Conservation (phyloP, 495 filamentous ascomycete genomes). For the Viridothelium virens region DNA sequence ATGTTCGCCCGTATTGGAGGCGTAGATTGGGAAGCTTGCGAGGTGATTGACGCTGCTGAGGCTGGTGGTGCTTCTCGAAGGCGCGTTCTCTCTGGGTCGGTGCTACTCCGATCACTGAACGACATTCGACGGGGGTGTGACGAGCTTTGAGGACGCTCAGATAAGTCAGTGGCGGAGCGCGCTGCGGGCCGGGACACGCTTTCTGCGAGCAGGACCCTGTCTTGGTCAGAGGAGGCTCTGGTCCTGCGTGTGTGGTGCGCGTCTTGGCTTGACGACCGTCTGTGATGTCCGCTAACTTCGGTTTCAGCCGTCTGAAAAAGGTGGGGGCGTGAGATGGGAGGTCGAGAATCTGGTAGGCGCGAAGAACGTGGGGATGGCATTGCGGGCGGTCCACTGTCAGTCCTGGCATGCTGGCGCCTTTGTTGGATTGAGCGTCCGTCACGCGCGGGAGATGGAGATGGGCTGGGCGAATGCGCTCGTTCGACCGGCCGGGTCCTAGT, state of each 20-base stretch:
- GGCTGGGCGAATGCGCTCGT: conserved; percentile 10
- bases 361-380: conserved; percentile 23
- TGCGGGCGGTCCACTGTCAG: conserved; percentile 31
- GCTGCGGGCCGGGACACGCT: conserved; percentile 37
- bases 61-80: neutral
- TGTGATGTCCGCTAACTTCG: conserved; percentile 37
- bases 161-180: conserved; percentile 55
- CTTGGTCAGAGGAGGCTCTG: neutral
- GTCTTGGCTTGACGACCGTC: conserved; percentile 47
- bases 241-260: neutral
- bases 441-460: conserved; percentile 5
- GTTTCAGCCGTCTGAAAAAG: conserved; percentile 44
- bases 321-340: conserved; percentile 50
- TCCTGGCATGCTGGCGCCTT: conserved; percentile 20
- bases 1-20: neutral
- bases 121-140: conserved; percentile 24
- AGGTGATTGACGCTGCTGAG: neutral
- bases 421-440: conserved; percentile 13
- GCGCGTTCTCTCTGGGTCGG: conserved; percentile 35
- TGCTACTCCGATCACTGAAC: conserved; percentile 39
- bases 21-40: neutral
- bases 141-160: conserved; percentile 34
- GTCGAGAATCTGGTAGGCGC: conserved; percentile 29
- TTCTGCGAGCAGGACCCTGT: neutral
- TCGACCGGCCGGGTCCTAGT: conserved; percentile 21